Conservation (phyloP, 495 filamentous ascomycete genomes). For the Neurospora africana region DNA sequence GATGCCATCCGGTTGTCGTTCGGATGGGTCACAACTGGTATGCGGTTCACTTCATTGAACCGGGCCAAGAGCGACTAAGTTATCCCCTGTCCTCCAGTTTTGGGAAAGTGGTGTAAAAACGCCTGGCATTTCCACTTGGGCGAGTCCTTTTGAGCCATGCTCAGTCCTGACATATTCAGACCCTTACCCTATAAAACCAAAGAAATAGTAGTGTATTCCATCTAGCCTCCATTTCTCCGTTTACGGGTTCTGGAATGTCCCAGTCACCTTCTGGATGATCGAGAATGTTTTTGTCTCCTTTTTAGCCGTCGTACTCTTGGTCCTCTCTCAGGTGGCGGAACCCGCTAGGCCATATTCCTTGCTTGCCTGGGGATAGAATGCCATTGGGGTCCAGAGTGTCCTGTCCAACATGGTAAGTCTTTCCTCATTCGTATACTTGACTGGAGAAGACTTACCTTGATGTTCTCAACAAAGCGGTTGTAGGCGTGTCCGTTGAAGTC, state of each 20-base stretch:
- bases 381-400: slow-evolving; percentile 24
- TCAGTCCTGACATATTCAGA: not conserved
- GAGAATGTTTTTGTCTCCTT: not conserved
- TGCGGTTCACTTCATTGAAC: slow-evolving; percentile 13
- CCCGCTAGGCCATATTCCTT: slow-evolving; percentile 24
- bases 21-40: slow-evolving; percentile 20
- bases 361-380: slow-evolving; percentile 24
- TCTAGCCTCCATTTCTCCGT: not conserved
- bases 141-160: not conserved
- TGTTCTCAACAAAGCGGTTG: slow-evolving; percentile 30
- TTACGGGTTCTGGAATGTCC: not conserved
- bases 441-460: slow-evolving; percentile 23
- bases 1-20: slow-evolving; percentile 19
- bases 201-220: not conserved
- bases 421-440: not conserved
- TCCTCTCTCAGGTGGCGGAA: slow-evolving; percentile 16
- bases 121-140: not conserved
- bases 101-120: not conserved
- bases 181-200: not conserved
- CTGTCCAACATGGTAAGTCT: slow-evolving; percentile 2
- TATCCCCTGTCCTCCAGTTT: not conserved
- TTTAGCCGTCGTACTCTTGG: slow-evolving; percentile 3
- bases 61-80: not conserved
- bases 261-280: not conserved
- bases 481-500: slow-evolving; percentile 35